A percentile compares a stretch with the other conserved stretches of the same genome.
Conservation (phyloP, 2,329 filamentous ascomycete genomes). For the Aschersonia sp. region DNA sequence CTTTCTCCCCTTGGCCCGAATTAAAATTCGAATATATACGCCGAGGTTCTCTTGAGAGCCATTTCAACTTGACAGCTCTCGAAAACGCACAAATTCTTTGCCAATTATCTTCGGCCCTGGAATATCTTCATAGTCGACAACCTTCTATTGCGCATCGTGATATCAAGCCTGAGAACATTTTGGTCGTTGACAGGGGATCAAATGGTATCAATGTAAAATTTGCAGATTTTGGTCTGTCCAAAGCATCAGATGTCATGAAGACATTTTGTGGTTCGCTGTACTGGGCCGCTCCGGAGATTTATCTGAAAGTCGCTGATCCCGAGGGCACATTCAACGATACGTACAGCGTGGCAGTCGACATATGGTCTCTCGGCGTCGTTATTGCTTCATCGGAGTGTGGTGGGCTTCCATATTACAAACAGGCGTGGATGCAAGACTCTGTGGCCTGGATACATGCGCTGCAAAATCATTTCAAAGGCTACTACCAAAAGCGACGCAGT, state of each 20-base stretch:
- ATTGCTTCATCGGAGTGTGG: not conserved
- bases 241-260: constrained; percentile 84
- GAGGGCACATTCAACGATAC: constrained; percentile 54
- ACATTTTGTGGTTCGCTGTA: constrained; percentile 78
- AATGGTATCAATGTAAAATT: constrained; percentile 69
- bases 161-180: constrained; percentile 86
- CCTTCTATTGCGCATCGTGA: constrained; percentile 68
- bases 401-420: constrained; percentile 3
- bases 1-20: not conserved
- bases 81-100: constrained; percentile 5
- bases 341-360: constrained; percentile 55
- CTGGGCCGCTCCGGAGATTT: constrained; percentile 81
- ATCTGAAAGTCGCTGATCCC: not conserved
- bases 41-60: not conserved
- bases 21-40: constrained; percentile 6
- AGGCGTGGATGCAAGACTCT: not conserved
- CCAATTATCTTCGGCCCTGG: constrained; percentile 7
- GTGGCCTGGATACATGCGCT: not conserved
- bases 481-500: not conserved
- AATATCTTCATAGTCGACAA: constrained; percentile 5
- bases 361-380: constrained; percentile 90
- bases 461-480: not conserved
- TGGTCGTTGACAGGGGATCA: constrained; percentile 55
- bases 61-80: constrained; percentile 1
- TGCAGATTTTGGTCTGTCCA: constrained; percentile 86